Evolutionary conservation across 371 early-diverging fungal genomes (phyloP).

Genomic region (Mortierella sp.): DNA sequence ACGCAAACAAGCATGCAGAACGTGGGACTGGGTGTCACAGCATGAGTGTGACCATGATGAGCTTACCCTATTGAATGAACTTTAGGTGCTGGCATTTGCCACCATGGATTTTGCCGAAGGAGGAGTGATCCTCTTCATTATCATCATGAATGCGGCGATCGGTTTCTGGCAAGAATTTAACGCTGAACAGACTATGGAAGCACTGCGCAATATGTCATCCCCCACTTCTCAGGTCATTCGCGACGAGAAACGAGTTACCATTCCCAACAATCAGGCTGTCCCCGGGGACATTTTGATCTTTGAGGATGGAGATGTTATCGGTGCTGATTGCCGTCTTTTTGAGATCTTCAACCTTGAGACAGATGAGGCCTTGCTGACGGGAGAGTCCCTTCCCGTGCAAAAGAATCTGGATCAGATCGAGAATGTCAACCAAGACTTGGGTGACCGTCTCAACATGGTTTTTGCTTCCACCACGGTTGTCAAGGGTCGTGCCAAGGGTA

Average conservation of each 20-base stretch:
- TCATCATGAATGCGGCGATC: slow-evolving; percentile 82
- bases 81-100: slow-evolving; percentile 66
- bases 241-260: slow-evolving; percentile 73
- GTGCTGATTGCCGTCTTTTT: slow-evolving; percentile 90
- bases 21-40: no score
- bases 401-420: slow-evolving; percentile 60
- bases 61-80: background rate
- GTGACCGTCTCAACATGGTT: slow-evolving; percentile 55
- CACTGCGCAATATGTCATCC: slow-evolving; percentile 85
- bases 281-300: slow-evolving; percentile 91
- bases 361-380: slow-evolving; percentile 89
- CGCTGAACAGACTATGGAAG: slow-evolving; percentile 92
- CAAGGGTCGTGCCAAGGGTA: slow-evolving; percentile 77
- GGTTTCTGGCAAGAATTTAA: slow-evolving; percentile 92
- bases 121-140: slow-evolving; percentile 79
- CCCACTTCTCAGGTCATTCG: slow-evolving; percentile 86
- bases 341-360: slow-evolving; percentile 88
- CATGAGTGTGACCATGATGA: no score
- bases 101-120: slow-evolving; percentile 77
- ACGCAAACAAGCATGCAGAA: no score
- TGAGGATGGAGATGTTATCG: slow-evolving; percentile 91
- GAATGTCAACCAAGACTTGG: slow-evolving; percentile 18
- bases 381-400: slow-evolving; percentile 81
- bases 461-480: slow-evolving; percentile 80
- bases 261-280: slow-evolving; percentile 81